Base-by-base conservation (phyloP, 164 flowering plant species). In the Cinnamomum chago region DNA sequence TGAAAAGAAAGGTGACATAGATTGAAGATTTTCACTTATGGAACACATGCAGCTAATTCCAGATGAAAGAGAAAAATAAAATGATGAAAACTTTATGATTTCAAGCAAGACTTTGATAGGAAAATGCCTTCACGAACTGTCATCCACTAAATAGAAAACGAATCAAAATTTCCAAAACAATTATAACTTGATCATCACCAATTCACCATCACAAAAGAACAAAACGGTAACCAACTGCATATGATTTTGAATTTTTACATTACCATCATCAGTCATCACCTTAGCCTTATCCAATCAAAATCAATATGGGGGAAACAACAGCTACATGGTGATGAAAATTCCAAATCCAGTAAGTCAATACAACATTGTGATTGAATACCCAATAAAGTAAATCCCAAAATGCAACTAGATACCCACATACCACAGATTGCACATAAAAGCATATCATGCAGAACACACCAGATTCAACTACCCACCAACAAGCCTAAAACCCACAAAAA, bases 261-360 rank as follows among this genome's bases (percentile, higher is more conserved):
- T 1, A 23, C 11, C 68, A 65, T 27, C 68, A 65, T 65, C 68
- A 65, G 27, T 27, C 68, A 65, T 65, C 68, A 65, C 15, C 68
- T 24, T 13, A 65, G 17, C 27, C 68, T 23, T 65, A 22, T 65
- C 68, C 68, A 22, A 60, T 6, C 64, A 18, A 60, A 22, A 60
- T 6, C 64, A 18, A 60, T 30, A 60, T 60, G n/a, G 64, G 64
- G 64, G 47, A 40, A 40, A 40, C 47, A 40, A 40, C 47, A 40
- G 11, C 9, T 1, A 40, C 47, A 40, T 40, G 47, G 10, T 35
- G 47, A 35, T 35, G 47, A 7, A 40, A 40, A 40, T 40, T 9
- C 47, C 47, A 9, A 40, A 40, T 40, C 11, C 47, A 6, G 47
- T 9, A 6, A 40, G 47, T 40, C 2, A 40, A 40, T 40, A 40